Conservation (phyloP, 2,329 filamentous ascomycete genomes). For the Periconia sp. region DNA sequence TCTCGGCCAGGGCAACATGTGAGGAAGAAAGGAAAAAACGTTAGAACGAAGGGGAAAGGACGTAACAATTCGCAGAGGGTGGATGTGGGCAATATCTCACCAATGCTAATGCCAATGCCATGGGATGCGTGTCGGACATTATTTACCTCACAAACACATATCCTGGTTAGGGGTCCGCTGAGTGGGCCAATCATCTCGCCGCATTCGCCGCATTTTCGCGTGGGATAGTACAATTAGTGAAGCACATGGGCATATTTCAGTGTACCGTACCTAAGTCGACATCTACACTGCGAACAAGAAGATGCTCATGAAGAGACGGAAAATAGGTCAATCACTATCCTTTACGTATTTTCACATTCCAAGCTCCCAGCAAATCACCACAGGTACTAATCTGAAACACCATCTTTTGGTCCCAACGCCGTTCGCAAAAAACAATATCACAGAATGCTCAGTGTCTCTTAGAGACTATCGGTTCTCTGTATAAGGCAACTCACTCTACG, state of each 20-base stretch:
- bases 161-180: neutral
- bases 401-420: constrained; percentile 5
- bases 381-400: neutral
- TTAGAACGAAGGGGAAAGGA: neutral
- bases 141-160: neutral
- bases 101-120: constrained; percentile 1
- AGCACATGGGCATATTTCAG: neutral
- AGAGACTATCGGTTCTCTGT: neutral
- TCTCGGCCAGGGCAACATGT: constrained; percentile 11
- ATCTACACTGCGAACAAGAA: too few relatives aligned
- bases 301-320: neutral
- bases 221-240: neutral
- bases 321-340: neutral
- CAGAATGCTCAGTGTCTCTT: neutral
- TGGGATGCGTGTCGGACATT: neutral
- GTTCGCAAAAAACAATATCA: constrained; percentile 3
- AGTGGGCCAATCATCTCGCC: neutral
- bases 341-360: neutral
- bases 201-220: constrained; percentile 8
- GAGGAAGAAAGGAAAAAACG: neutral
- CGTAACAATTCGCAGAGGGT: neutral
- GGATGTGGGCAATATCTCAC: constrained; percentile 2
- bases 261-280: neutral
- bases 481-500: neutral
- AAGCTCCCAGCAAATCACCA: neutral